Percentiles rank a stretch among this genome's conserved stretches.
These are phyloP conservation scores for Syzygium malaccense DNA, from an alignment of 441 rosid genomes.

Conservation along the genomic window DNA sequence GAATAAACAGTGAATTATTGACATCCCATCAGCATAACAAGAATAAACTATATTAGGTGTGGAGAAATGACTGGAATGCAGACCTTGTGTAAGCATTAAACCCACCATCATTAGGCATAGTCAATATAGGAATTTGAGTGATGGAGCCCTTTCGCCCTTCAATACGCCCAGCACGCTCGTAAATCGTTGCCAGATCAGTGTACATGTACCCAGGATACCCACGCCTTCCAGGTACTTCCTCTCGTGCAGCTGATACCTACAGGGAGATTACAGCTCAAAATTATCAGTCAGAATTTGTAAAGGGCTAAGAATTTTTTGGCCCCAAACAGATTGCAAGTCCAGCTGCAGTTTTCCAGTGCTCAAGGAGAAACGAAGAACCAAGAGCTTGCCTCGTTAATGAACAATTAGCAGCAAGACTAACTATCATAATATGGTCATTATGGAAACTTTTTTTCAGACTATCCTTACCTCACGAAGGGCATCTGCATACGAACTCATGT, in stretches of 20 bases:
- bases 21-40: background rate
- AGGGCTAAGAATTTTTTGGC: background rate
- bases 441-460: background rate
- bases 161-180: slow-evolving; percentile 98
- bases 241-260: slow-evolving; percentile 99
- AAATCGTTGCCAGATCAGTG: slow-evolving; percentile 96
- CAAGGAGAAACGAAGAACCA: background rate
- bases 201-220: slow-evolving; percentile 99
- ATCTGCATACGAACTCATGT: slow-evolving; percentile 99
- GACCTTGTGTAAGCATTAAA: background rate
- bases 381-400: background rate
- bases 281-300: background rate
- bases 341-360: background rate
- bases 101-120: slow-evolving; percentile 97
- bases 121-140: slow-evolving; percentile 95
- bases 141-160: slow-evolving; percentile 98
- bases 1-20: background rate
- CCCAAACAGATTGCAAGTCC: background rate
- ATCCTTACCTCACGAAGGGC: slow-evolving; percentile 95
- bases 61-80: background rate
- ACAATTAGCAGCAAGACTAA: background rate
- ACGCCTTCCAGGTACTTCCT: slow-evolving; percentile 99
- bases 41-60: background rate
- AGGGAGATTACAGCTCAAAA: background rate
- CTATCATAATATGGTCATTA: background rate